Evolutionary conservation across 2,329 filamentous ascomycete genomes (phyloP), one percentile per base, ranked within the genome.

Genomic region (Talaromyces marneffei): DNA sequence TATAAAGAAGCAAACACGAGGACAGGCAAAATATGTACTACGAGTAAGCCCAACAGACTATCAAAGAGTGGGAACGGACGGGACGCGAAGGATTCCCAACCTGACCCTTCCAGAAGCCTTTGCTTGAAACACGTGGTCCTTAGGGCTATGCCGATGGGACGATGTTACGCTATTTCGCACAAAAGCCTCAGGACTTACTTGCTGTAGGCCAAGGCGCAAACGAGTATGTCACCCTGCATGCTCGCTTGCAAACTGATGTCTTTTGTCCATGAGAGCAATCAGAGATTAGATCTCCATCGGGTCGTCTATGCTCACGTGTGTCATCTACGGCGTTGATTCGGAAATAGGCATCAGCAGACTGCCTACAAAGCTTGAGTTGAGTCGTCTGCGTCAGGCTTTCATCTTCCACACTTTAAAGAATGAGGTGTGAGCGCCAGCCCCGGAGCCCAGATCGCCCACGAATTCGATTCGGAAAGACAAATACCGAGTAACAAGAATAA

Each of bases 71-170:
- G 33, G 48, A 52, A 50, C 44, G 25, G 9, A 14, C 20, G 48
- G 29, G 29, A 50, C 46, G 46, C 16, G n/a, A 50, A 18, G 46
- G 16, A 31, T 50, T 18, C 46, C 16, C 16, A 31, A 31, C 7
- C 46, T 14, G 27, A 23, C 39, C 16, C 39, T 57, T 57, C 39
- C 54, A 44, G 54, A 44, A 57, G 29, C 42, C 23, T n/a, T 35
- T 35, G 10, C 14, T n/a, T 23, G 18, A 37, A 48, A 37, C 55
- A 57, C 55, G 55, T 57, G 55, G 55, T 37, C 18, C 55, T 57
- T 44, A 23, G 55, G 55, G 40, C 39, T 33, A 16, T 33, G 39
- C 27, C 37, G 55, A 46, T 23, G 55, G 39, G 55, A 35, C 48
- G 48, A 52, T 33, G 12, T 10, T 20, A 20, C 27, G 46, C 18